Evolutionary conservation across 352 stramenopile genomes (phyloP).

Genomic region (Phytophthora boehmeriae): DNA sequence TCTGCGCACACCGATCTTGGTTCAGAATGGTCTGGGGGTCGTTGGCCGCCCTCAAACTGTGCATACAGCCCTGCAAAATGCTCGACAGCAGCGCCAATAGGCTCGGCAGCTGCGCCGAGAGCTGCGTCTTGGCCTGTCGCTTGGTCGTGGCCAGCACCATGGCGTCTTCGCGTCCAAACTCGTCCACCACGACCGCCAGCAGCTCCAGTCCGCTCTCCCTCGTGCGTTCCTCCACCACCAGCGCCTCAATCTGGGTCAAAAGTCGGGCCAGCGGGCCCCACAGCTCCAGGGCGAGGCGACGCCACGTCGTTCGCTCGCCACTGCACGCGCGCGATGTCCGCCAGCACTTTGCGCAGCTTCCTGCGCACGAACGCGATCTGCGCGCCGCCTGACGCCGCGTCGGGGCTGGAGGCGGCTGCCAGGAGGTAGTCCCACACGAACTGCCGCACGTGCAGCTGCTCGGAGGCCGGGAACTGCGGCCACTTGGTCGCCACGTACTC

Average conservation of each 20-base stretch:
- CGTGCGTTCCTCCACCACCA: conserved; percentile 50
- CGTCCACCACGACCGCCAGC: conserved; percentile 61
- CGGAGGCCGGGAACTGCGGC: conserved; percentile 41
- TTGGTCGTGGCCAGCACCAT: conserved; percentile 56
- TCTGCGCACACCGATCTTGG: conserved; percentile 55
- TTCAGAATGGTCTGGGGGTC: conserved; percentile 18
- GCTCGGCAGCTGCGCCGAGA: conserved; percentile 51
- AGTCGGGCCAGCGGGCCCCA: conserved; percentile 54
- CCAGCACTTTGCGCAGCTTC: conserved; percentile 77
- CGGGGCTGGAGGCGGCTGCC: conserved; percentile 10
- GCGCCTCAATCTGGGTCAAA: conserved; percentile 66
- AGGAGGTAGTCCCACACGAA: conserved; percentile 73
- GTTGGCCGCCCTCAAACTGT: conserved; percentile 36
- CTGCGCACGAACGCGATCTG: conserved; percentile 64
- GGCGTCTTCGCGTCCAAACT: conserved; percentile 77
- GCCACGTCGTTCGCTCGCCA: conserved; percentile 33
- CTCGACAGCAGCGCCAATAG: conserved; percentile 55
- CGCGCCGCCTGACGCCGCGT: not conserved
- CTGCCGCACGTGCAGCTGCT: conserved; percentile 57
- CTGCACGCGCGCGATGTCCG: conserved; percentile 69
- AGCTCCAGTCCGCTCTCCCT: conserved; percentile 62
- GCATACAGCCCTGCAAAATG: conserved; percentile 52
- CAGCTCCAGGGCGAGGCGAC: conserved; percentile 1
- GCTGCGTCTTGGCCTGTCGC: conserved; percentile 42
- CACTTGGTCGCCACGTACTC: conserved; percentile 77